phyloP scores from a whole-genome alignment of 73 alveolate genomes.

The Paramecium sexaurelia region DNA sequence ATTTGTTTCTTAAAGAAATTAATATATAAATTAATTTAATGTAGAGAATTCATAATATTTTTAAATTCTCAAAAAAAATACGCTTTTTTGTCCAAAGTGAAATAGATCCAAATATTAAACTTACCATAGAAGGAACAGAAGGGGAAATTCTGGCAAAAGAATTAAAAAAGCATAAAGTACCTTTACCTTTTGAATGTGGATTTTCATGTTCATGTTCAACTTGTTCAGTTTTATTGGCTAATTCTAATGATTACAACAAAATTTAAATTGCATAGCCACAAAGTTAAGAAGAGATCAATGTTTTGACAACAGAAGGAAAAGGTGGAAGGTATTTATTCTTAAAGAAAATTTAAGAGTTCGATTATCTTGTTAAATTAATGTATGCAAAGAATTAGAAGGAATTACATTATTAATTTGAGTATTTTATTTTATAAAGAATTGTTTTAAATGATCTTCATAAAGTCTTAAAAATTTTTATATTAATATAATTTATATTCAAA shows the following conservation, averaged over 20 bases:
- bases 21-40: neutral
- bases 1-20: no score
- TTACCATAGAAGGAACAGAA: neutral
- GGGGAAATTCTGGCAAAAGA: conserved; percentile 23
- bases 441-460: neutral
- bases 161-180: conserved; percentile 29
- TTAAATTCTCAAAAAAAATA: neutral
- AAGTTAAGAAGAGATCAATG: conserved; percentile 4
- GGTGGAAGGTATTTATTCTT: neutral
- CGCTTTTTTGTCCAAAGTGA: conserved; percentile 29
- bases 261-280: neutral
- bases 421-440: neutral
- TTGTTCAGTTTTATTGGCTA: neutral
- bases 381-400: conserved; percentile 33
- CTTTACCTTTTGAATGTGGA: conserved; percentile 51
- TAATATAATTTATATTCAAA: neutral
- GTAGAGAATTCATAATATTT: neutral
- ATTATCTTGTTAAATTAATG: conserved; percentile 31
- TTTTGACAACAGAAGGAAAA: neutral
- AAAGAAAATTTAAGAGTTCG: conserved; percentile 1
- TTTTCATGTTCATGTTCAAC: conserved; percentile 44
- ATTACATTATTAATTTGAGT: neutral
- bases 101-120: neutral
- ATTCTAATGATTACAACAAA: neutral
- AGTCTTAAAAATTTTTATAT: neutral